Percentiles rank a stretch among this genome's conserved stretches.
These are phyloP conservation scores for Epichloe sibirici DNA, from an alignment of 2,329 filamentous ascomycete species.

Conservation along the genomic window DNA sequence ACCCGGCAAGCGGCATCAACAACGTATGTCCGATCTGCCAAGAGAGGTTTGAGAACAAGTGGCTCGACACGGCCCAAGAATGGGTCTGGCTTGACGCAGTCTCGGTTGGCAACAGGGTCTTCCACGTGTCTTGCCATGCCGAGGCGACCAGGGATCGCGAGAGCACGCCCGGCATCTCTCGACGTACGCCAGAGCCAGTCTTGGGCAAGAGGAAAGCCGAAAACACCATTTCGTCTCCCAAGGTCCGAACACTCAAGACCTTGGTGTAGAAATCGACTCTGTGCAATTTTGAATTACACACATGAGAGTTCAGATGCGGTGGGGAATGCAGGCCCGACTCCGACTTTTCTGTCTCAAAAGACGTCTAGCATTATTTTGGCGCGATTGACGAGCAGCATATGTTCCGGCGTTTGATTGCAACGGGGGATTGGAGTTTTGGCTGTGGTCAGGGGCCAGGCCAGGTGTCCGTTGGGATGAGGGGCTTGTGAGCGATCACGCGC, in stretches of 20 bases:
- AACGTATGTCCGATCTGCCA: constrained; percentile 87
- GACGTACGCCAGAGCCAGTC: constrained; percentile 51
- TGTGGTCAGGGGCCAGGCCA: neutral
- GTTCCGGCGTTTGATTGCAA: constrained; percentile 1
- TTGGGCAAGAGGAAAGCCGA: constrained; percentile 68
- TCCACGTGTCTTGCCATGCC: constrained; percentile 79
- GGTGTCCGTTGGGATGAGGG: neutral
- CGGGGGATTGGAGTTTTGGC: neutral
- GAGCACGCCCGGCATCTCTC: constrained; percentile 26
- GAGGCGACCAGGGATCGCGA: constrained; percentile 62
- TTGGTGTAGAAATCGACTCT: constrained; percentile 13
- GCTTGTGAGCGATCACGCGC: neutral
- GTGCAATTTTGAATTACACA: neutral
- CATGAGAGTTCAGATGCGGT: neutral
- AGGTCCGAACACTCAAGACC: constrained; percentile 24
- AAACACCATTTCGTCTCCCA: constrained; percentile 32
- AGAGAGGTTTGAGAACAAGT: constrained; percentile 85
- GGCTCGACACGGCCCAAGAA: constrained; percentile 86
- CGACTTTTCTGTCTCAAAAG: neutral
- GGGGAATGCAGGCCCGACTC: neutral
- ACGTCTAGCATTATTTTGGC: neutral
- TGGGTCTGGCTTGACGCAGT: constrained; percentile 94
- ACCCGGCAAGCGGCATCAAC: constrained; percentile 61
- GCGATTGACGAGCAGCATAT: constrained; percentile 1
- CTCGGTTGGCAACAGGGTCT: constrained; percentile 65